Base-by-base conservation (phyloP, 2,329 filamentous ascomycete species). In the Sclerotinia subarctica region DNA sequence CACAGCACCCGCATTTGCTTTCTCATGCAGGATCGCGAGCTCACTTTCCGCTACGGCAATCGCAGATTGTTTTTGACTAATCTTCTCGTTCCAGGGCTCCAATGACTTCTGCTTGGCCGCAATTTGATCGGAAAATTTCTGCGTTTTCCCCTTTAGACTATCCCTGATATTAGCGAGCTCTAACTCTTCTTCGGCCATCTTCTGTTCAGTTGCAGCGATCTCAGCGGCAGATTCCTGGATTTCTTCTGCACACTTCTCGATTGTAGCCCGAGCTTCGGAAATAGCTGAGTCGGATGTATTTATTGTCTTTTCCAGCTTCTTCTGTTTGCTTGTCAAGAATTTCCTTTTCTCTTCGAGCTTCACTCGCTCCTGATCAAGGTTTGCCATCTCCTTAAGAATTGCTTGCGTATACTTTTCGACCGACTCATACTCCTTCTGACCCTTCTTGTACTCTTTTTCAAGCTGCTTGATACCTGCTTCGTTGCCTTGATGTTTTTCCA, bases 261-360 rank as follows among this genome's bases (percentile, higher is more conserved):
- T 90, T 11, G 92, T 87, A 70, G 90, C 89, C 49, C 89, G 86
- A 4, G 93, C 91, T 74, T 96, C 93, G 0, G 86, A 85, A 0
- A 88, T 86, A 7, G 90, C 88, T 68, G 90, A 88, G 71, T 92
- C 91, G 69, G 92, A 92, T 57, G 89, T 90, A 66, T 88, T 84
- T 70, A 95, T 91, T 0, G 90, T 86, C 81, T 97, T 98, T 73
- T 98, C 93, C 19, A 97, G 85, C 81, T 99, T 99, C 82, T 95
- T 97, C 74, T 92, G 90, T 81, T 99, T 99, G 76, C 90, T 90
- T 2, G 86, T 83, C 72, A 99, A 81, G 79, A 98, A 98, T 78
- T 99, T 99, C 78, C 90, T 90, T 83, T 98, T 98, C 79, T 99
- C 96, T 72, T 98, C 94, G 73, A 96, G 94, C 77, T 99, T 99